These are phyloP conservation scores for Komagataella mondaviorum DNA, from an alignment of 805 yeast species.

Conservation along the genomic window DNA sequence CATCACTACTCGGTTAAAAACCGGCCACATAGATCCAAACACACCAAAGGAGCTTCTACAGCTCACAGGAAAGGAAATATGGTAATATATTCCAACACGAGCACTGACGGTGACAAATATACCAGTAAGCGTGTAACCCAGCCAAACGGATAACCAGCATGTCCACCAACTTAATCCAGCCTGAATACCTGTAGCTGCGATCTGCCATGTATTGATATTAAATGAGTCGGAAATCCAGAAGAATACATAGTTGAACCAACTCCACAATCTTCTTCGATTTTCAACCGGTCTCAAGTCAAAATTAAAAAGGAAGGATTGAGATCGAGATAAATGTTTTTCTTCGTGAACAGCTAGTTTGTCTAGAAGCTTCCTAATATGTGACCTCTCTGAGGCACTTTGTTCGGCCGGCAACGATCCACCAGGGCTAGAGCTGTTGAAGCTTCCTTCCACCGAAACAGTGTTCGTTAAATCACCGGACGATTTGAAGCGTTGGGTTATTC, in stretches of 20 bases:
- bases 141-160: slow-evolving; percentile 80
- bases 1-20: slow-evolving; percentile 79
- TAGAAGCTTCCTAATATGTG: not conserved
- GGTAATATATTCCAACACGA: slow-evolving; percentile 73
- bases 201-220: slow-evolving; percentile 84
- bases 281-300: slow-evolving; percentile 74
- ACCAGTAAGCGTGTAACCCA: slow-evolving; percentile 69
- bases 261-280: slow-evolving; percentile 64
- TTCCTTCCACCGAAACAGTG: not conserved
- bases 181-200: slow-evolving; percentile 74
- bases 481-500: not conserved
- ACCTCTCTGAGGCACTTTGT: not conserved
- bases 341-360: not conserved
- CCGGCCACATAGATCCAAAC: slow-evolving; percentile 81
- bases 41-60: slow-evolving; percentile 77
- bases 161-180: slow-evolving; percentile 86
- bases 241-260: slow-evolving; percentile 66
- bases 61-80: slow-evolving; percentile 74
- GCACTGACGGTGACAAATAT: slow-evolving; percentile 58
- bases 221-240: slow-evolving; percentile 88
- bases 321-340: slow-evolving; percentile 23
- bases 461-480: not conserved
- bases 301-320: slow-evolving; percentile 59
- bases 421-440: not conserved
- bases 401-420: not conserved